A percentile compares a stretch with the other conserved stretches of the same genome.
These are phyloP conservation scores for Suhomyces terraborum DNA, from an alignment of 1,139 yeast genomes.

Conservation along the genomic window DNA sequence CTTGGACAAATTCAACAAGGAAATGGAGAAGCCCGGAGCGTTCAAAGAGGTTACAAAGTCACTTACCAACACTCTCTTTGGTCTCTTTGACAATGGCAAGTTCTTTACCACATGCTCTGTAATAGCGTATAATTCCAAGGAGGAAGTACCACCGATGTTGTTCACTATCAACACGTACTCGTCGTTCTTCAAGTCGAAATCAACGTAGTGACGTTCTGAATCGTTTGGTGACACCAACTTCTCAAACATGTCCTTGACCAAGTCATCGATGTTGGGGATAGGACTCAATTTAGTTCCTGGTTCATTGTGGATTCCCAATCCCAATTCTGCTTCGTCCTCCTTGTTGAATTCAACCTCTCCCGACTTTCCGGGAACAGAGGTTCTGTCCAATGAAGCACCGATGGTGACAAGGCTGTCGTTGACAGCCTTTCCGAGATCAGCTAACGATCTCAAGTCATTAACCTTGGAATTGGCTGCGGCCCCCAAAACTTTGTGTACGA, in stretches of 20 bases:
- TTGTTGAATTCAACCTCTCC: conserved; percentile 44
- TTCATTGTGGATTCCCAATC: conserved; percentile 95
- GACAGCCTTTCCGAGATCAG: conserved; percentile 59
- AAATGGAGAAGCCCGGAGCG: conserved; percentile 88
- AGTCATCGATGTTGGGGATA: conserved; percentile 63
- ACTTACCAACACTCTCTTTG: conserved; percentile 68
- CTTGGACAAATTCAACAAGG: conserved; percentile 66
- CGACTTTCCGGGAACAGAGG: conserved; percentile 82
- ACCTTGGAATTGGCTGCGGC: conserved; percentile 53
- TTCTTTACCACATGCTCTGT: conserved; percentile 49
- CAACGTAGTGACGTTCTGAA: conserved; percentile 69
- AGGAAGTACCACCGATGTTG: conserved; percentile 84
- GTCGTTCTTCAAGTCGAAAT: conserved; percentile 56
- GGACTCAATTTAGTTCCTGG: conserved; percentile 80
- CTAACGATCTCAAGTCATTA: conserved; percentile 49
- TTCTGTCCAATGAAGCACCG: conserved; percentile 88
- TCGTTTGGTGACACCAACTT: conserved; percentile 56
- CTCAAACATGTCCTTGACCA: conserved; percentile 55
- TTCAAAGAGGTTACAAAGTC: conserved; percentile 83
- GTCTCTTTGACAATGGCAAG: conserved; percentile 54
- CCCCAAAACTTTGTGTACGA: conserved; percentile 85
- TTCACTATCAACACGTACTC: conserved; percentile 71
- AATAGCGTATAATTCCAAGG: conserved; percentile 70
- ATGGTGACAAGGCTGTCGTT: conserved; percentile 74
- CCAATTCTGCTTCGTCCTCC: conserved; percentile 73